phyloP scores from a whole-genome alignment of 1,139 yeast genomes.

The Nadsonia commutata region DNA sequence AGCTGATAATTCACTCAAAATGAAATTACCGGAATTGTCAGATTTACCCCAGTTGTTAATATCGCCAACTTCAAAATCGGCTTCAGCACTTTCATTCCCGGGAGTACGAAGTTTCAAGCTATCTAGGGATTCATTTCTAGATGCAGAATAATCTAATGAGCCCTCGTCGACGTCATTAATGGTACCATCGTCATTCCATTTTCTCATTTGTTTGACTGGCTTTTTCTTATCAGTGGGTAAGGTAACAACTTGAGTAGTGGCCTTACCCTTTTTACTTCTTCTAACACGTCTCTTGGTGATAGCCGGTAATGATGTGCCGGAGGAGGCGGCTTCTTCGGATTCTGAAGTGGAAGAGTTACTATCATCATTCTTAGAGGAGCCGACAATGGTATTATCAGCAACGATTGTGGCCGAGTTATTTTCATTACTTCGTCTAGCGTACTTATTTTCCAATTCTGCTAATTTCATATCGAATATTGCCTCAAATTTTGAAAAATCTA shows the following conservation, averaged over 20 bases:
- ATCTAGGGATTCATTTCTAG: conserved; percentile 34
- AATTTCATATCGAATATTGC: conserved; percentile 22
- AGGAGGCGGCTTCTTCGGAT: conserved; percentile 5
- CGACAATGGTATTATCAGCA: neutral
- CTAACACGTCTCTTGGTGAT: conserved; percentile 3
- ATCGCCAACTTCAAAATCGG: conserved; percentile 26
- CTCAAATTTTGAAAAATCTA: conserved; percentile 18
- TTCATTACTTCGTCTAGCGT: neutral
- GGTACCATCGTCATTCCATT: conserved; percentile 37
- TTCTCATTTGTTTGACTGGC: conserved; percentile 24
- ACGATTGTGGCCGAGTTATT: neutral
- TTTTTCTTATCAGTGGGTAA: conserved; percentile 9
- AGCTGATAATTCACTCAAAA: conserved; percentile 33
- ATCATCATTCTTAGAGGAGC: conserved; percentile 4
- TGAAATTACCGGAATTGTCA: conserved; percentile 33
- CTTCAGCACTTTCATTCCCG: conserved; percentile 23
- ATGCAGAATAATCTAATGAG: conserved; percentile 12
- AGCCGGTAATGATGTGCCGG: conserved; percentile 9
- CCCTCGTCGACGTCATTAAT: conserved; percentile 30
- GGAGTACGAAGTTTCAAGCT: conserved; percentile 14
- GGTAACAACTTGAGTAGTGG: conserved; percentile 7
- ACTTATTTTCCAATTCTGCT: conserved; percentile 13
- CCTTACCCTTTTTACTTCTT: conserved; percentile 12
- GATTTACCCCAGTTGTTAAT: conserved; percentile 33
- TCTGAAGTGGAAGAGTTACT: conserved; percentile 1